Percentiles rank a stretch among this genome's conserved stretches.
These are phyloP conservation scores for Vaccinium corymbosum DNA, from an alignment of 148 eudicot genomes.

Conservation along the genomic window DNA sequence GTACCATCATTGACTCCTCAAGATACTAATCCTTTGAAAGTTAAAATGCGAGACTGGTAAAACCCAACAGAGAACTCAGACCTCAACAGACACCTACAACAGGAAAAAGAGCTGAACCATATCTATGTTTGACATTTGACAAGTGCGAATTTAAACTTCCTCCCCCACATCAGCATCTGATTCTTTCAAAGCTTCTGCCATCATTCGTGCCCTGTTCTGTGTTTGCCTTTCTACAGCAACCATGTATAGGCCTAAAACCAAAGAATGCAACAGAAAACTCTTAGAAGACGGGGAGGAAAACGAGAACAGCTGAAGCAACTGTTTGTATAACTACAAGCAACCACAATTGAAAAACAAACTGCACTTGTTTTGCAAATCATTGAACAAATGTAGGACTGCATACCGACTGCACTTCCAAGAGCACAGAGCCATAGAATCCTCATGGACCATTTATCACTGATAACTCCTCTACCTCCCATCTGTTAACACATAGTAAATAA, in stretches of 20 bases:
- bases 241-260: slow-evolving; percentile 59
- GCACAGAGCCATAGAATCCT: slow-evolving; percentile 82
- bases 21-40: background rate
- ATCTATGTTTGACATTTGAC: background rate
- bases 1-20: background rate
- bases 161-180: slow-evolving; percentile 23
- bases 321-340: background rate
- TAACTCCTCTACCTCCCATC: slow-evolving; percentile 65
- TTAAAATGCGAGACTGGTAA: background rate
- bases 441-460: slow-evolving; percentile 85
- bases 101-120: background rate
- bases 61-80: background rate
- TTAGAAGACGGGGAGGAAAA: background rate
- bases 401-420: slow-evolving; percentile 79
- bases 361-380: background rate
- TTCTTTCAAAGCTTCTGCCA: slow-evolving; percentile 48
- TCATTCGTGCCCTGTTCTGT: slow-evolving; percentile 50
- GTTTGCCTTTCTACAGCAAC: slow-evolving; percentile 73
- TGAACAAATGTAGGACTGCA: background rate
- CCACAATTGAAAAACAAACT: background rate
- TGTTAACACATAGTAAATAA: background rate
- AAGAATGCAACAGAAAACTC: background rate
- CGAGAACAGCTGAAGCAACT: background rate
- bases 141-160: slow-evolving; percentile 13
- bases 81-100: background rate